phyloP scores from a whole-genome alignment of 768 basidiomycete genomes.

The Termitomyces sp. region DNA sequence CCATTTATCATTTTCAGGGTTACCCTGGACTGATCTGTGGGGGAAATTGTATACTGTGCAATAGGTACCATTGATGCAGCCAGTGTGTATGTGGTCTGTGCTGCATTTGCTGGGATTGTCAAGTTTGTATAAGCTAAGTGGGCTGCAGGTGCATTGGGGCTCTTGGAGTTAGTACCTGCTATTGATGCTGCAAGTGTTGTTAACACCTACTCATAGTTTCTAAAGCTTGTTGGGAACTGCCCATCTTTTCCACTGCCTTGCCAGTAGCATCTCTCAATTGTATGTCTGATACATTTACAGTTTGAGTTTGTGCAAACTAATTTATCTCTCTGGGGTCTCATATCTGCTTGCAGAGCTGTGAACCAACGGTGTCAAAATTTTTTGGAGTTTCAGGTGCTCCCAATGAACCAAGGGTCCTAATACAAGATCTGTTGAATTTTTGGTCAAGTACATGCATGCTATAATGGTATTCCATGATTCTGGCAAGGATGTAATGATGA shows the following conservation, averaged over 20 bases:
- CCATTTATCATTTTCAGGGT: not conserved
- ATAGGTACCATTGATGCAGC: not conserved
- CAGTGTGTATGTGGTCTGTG: not conserved
- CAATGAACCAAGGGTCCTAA: not conserved
- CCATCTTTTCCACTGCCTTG: conserved; percentile 2
- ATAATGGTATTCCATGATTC: too few species aligned
- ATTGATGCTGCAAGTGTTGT: not conserved
- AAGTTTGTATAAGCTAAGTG: not conserved
- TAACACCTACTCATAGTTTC: not conserved
- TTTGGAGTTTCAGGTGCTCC: not conserved
- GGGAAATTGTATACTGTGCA: not conserved
- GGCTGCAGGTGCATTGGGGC: not conserved
- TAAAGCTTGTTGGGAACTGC: conserved; percentile 1
- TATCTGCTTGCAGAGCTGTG: not conserved
- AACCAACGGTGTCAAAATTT: not conserved
- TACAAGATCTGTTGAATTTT: not conserved
- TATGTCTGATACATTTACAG: not conserved
- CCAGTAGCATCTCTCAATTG: conserved; percentile 3
- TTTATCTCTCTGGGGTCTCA: not conserved
- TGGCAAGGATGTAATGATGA: not conserved
- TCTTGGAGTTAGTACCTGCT: not conserved
- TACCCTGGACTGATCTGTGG: not conserved
- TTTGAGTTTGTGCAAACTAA: not conserved
- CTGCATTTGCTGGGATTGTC: not conserved
- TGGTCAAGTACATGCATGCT: too few species aligned